phyloP scores from a whole-genome alignment of 306 rosid genomes.

The Rubus idaeus region DNA sequence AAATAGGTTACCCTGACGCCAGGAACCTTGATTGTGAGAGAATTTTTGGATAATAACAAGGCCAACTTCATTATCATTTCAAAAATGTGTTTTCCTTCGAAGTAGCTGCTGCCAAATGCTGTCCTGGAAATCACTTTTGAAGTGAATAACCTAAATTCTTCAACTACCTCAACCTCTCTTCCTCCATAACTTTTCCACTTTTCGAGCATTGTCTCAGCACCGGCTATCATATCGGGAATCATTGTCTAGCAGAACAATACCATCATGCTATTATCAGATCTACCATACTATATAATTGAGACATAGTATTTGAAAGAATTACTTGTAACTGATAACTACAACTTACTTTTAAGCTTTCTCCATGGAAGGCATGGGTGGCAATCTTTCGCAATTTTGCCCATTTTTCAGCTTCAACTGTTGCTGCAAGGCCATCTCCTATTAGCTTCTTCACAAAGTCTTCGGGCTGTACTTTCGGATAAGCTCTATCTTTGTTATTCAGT shows the following conservation, averaged over 20 bases:
- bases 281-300: too few species aligned
- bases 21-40: slow-evolving; percentile 18
- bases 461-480: slow-evolving; percentile 1
- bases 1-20: slow-evolving; percentile 6
- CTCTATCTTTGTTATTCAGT: slow-evolving; percentile 17
- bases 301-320: too few species aligned
- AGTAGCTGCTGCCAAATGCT: slow-evolving; percentile 34
- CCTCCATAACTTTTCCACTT: slow-evolving; percentile 29
- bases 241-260: slow-evolving; percentile 6
- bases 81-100: slow-evolving; percentile 29
- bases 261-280: not conserved
- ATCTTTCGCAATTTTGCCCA: too few species aligned
- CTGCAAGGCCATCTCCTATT: too few species aligned
- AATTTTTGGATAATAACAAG: slow-evolving; percentile 5
- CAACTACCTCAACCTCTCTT: slow-evolving; percentile 31
- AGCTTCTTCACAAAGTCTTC: too few species aligned
- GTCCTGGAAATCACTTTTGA: slow-evolving; percentile 32
- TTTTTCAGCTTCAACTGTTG: too few species aligned
- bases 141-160: slow-evolving; percentile 26
- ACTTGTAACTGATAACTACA: too few species aligned
- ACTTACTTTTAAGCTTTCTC: too few species aligned
- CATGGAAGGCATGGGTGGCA: too few species aligned
- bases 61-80: slow-evolving; percentile 20
- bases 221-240: slow-evolving; percentile 30
- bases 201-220: slow-evolving; percentile 26